Base-by-base conservation (phyloP, 495 filamentous ascomycete genomes). In the Tuber umbilicatum region DNA sequence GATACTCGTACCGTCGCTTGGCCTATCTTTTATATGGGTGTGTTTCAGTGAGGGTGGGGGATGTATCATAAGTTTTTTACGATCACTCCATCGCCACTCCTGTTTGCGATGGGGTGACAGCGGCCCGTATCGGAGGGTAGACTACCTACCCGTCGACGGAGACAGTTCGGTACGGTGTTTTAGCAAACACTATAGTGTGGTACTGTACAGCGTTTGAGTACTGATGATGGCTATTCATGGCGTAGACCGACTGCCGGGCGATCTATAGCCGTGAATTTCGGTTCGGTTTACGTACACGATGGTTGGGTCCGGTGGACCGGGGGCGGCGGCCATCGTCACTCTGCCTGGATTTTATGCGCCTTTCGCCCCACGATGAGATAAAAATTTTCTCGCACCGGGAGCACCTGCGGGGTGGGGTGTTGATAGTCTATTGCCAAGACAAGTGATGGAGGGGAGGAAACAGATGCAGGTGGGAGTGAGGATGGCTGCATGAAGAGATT, bases 311-410 rank as follows among this genome's bases (percentile, higher is more conserved):
- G 39, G 6, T 60, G 50, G 50, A n/a, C 50, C 16, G 50, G 50
- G 50, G 50, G 16, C 16, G 5, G 23, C 5, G 50, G 12, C 50
- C n/a, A 60, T 60, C 50, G 9, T 31, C 23, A 12, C 47, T 50
- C n/a, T 50, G 23, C 23, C 47, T 60, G 41, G 41, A 37, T 67
- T 47, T n/a, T 70, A 47, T 68, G 39, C 45, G n/a, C 31, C 3
- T 60, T 31, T 71, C 47, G 50, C 60, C 75, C 73, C 55, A 73
- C 77, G 75, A 73, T 78, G 75, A 71, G 75, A 73, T 78, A 78
- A 79, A 78, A 74, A 14, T 78, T 79, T 79, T 78, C 76, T 75
- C 60, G 42, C 68, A 47, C 73, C 42, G 70, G 47, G 5, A 55
- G 14, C 16, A 17, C 27, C n/a, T n/a, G 27, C 50, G 12, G 43